phyloP scores from a whole-genome alignment of 331 rosid species.

The Pyracantha coccinea region DNA sequence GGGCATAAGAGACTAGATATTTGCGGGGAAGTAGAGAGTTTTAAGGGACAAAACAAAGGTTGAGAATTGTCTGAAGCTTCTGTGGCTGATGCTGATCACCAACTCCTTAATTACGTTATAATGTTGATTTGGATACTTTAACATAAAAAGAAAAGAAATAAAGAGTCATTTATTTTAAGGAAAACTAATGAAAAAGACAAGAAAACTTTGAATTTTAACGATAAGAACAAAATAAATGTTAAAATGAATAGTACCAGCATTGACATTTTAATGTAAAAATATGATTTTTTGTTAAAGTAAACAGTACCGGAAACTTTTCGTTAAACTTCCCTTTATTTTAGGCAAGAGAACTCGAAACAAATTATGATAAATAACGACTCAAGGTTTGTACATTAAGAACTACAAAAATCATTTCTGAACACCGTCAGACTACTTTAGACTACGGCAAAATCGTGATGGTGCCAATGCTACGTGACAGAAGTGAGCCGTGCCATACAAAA shows the following conservation, averaged over 20 bases:
- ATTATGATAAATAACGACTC: background rate
- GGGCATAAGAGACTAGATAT: conserved; percentile 33
- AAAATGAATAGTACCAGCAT: too few species aligned
- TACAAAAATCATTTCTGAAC: background rate
- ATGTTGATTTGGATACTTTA: too few species aligned
- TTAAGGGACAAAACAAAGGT: conserved; percentile 56
- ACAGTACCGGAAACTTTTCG: too few species aligned
- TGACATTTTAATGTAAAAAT: too few species aligned
- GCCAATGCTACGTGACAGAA: background rate
- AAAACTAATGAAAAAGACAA: too few species aligned
- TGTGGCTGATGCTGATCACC: conserved; percentile 23
- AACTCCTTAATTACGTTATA: background rate
- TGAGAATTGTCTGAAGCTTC: conserved; percentile 27
- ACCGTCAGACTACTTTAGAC: background rate
- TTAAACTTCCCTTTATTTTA: background rate
- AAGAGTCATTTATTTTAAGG: too few species aligned
- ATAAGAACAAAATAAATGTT: too few species aligned
- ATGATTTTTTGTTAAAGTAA: too few species aligned
- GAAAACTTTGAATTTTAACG: too few species aligned
- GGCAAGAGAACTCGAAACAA: background rate
- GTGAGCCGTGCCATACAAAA: background rate
- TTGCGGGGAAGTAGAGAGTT: conserved; percentile 43
- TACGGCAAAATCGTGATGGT: background rate
- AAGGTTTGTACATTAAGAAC: background rate
- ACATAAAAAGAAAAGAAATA: too few species aligned